These are phyloP conservation scores for Tuctoria greenei DNA, from an alignment of 176 grass and related monocot species.

Conservation along the genomic window DNA sequence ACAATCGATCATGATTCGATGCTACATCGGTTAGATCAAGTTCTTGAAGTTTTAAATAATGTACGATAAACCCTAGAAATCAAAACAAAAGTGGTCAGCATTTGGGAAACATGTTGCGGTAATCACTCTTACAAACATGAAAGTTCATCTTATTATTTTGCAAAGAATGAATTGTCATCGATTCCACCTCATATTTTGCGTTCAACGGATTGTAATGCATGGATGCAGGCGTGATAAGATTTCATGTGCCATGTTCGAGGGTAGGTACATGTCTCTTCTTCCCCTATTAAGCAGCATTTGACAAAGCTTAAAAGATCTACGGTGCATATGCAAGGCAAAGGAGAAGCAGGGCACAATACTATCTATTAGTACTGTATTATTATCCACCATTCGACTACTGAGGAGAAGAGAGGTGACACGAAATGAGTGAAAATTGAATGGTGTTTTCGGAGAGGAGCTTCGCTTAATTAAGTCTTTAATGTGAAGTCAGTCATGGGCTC, in stretches of 20 bases:
- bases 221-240: neutral
- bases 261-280: neutral
- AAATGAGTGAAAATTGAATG: too few relatives aligned
- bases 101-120: slow-evolving; percentile 10
- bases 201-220: neutral
- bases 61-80: neutral
- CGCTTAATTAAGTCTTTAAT: too few relatives aligned
- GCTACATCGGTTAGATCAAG: slow-evolving; percentile 19
- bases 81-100: neutral
- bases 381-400: too few relatives aligned
- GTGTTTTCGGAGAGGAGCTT: too few relatives aligned
- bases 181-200: neutral
- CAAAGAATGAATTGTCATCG: neutral
- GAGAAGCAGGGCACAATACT: too few relatives aligned
- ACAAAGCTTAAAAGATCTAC: neutral
- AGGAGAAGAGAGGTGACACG: too few relatives aligned
- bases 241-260: neutral
- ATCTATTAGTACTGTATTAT: too few relatives aligned
- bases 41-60: slow-evolving; percentile 30
- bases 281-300: neutral
- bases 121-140: neutral
- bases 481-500: too few relatives aligned
- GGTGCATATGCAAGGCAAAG: too few relatives aligned
- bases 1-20: slow-evolving; percentile 37
- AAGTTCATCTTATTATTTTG: neutral